Evolutionary conservation across 352 stramenopile species (phyloP), one percentile per base, ranked within the genome.

Genomic region (Pythium pyrilobum): DNA sequence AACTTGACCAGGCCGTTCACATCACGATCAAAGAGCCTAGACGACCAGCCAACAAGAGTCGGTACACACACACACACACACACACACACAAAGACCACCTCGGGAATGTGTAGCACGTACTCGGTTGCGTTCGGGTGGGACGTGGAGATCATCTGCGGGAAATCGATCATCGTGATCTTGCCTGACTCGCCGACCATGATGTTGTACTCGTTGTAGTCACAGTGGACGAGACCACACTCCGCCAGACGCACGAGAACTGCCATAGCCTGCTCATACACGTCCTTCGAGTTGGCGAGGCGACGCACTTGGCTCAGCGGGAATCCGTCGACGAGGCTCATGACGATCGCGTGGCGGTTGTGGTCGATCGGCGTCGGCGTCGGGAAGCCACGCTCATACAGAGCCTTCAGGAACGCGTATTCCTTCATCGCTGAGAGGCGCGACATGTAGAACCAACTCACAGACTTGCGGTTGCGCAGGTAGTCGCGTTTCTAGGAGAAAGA

Each of bases 131-230:
- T 99, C 7, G 90, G 85, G 72, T 99, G 97, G 23, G 83, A 91
- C 2, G 94, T 99, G 9, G 90, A 98, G 45, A 99, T 97, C 97
- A 99, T 99, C 80, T 99, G 97, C 12, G 97, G 97, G 71, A 99
- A 99, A 87, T 99, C 97, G 74, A 99, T 99, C 69, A 99, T 96
- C 15, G 97, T 99, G 16, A 99, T 88, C 67, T 96, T 86, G 47
- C 87, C 77, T 33, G 72, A 66, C 41, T 95, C 77, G 71, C 97
- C 88, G 23, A 99, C 93, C 88, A 99, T 97, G 44, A 99, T 86
- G 74, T 99, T 99, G 76, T 99, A 98, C 77, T 99, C 97, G 81
- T 99, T 99, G 66, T 99, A 98, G 73, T 99, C 97, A 67, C 97
- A 99, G 77, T 99, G 97, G 15, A 99, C 95, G 24, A 99, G 81